phyloP scores from a whole-genome alignment of 495 filamentous ascomycete species.

The Daldinia decipiens region DNA sequence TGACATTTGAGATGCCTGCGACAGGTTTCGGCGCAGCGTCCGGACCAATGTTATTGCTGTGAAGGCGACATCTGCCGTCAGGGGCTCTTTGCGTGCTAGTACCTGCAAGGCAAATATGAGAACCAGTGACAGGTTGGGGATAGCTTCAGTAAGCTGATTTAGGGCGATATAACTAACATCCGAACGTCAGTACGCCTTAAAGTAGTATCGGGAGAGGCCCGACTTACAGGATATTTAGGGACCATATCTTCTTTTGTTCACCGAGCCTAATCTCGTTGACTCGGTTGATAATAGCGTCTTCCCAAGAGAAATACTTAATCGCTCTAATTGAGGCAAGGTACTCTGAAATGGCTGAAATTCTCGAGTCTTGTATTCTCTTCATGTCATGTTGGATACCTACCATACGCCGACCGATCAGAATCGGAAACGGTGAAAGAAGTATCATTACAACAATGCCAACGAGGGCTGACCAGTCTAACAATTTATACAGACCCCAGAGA shows the following conservation, averaged over 20 bases:
- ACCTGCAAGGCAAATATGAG: slow-evolving; percentile 58
- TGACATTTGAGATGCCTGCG: slow-evolving; percentile 53
- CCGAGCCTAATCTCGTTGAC: slow-evolving; percentile 54
- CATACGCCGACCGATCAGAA: slow-evolving; percentile 54
- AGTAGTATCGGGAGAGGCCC: slow-evolving; percentile 9
- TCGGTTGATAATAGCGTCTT: slow-evolving; percentile 55
- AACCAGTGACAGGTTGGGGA: slow-evolving; percentile 56
- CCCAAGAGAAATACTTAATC: slow-evolving; percentile 65
- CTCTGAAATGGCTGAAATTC: slow-evolving; percentile 61
- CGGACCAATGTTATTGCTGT: slow-evolving; percentile 59
- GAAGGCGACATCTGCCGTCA: slow-evolving; percentile 61
- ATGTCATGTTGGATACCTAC: slow-evolving; percentile 54
- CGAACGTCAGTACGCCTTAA: slow-evolving; percentile 8
- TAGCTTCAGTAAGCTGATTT: slow-evolving; percentile 50
- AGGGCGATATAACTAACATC: slow-evolving; percentile 40
- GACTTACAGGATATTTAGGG: slow-evolving; percentile 54
- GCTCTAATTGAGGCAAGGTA: slow-evolving; percentile 60
- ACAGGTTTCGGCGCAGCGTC: slow-evolving; percentile 55
- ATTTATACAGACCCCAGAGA: slow-evolving; percentile 55
- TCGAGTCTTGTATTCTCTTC: slow-evolving; percentile 60
- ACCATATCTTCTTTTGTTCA: slow-evolving; percentile 62
- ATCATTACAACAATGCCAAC: slow-evolving; percentile 56
- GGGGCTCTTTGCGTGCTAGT: slow-evolving; percentile 53
- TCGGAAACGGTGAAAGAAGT: slow-evolving; percentile 52
- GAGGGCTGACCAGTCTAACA: slow-evolving; percentile 59